These are phyloP conservation scores for Exophiala bonariae DNA, from an alignment of 2,329 filamentous ascomycete species.

Conservation along the genomic window DNA sequence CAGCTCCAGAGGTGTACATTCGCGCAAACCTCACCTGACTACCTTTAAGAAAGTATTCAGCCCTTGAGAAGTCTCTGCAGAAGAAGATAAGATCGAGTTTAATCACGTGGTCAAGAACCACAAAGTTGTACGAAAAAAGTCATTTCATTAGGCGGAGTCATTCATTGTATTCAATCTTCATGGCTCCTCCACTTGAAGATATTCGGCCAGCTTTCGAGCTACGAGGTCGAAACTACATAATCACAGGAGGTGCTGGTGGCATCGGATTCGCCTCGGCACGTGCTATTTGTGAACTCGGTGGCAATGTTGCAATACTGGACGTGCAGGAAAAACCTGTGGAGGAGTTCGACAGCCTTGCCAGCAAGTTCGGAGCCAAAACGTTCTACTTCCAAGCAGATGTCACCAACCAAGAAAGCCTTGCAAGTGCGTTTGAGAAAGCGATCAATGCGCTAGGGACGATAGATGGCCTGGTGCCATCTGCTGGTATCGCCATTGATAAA, in stretches of 20 bases:
- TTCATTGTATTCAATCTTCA: background rate
- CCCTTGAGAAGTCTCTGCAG: no score
- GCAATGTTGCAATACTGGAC: conserved; percentile 40
- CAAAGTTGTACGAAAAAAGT: no score
- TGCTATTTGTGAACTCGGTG: conserved; percentile 43
- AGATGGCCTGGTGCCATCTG: conserved; percentile 39
- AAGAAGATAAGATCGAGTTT: no score
- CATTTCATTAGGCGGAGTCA: no score
- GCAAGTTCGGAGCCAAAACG: conserved; percentile 43
- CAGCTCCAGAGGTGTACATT: no score
- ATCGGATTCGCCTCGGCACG: conserved; percentile 41
- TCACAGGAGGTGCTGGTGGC: conserved; percentile 43
- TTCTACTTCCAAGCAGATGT: conserved; percentile 50
- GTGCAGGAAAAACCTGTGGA: conserved; percentile 30
- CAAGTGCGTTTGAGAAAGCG: conserved; percentile 43
- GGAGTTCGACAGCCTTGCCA: conserved; percentile 37
- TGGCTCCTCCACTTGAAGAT: conserved; percentile 8
- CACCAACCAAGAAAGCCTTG: conserved; percentile 43
- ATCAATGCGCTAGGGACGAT: conserved; percentile 39
- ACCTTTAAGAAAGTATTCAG: no score
- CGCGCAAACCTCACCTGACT: no score
- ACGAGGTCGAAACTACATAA: conserved; percentile 36
- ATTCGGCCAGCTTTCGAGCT: conserved; percentile 34
- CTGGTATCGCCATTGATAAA: conserved; percentile 45
- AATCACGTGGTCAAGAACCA: no score